Conservation (phyloP, 2,329 filamentous ascomycete species). For the Leptographium flavum region DNA sequence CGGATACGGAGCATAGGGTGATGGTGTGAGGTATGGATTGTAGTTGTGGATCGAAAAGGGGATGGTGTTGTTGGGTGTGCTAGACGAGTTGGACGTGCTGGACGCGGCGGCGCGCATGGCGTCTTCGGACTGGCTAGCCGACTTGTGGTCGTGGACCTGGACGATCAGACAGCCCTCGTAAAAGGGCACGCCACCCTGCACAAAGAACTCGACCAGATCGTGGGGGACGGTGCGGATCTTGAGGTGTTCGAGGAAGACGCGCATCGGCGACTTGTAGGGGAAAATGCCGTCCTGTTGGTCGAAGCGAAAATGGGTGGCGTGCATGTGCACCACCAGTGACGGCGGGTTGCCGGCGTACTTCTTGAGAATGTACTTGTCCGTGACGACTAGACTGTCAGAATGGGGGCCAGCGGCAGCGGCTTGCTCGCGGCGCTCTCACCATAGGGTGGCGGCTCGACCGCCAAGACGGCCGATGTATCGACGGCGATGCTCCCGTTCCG, state of each 20-base stretch:
- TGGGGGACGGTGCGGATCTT: slow-evolving; percentile 68
- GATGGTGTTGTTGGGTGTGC: slow-evolving; percentile 45
- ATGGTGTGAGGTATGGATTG: slow-evolving; percentile 80
- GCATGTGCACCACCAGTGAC: slow-evolving; percentile 74
- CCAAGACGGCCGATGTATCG: slow-evolving; percentile 24
- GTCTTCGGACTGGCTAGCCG: slow-evolving; percentile 44
- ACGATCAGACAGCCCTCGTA: slow-evolving; percentile 95
- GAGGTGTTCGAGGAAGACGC: slow-evolving; percentile 63
- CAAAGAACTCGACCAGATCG: slow-evolving; percentile 70
- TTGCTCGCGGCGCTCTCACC: slow-evolving; percentile 21
- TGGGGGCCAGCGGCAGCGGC: not conserved
- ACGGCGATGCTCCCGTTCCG: slow-evolving; percentile 29
- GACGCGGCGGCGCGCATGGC: slow-evolving; percentile 37
- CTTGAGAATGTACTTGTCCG: slow-evolving; percentile 63
- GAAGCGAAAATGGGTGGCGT: slow-evolving; percentile 78
- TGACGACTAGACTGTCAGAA: slow-evolving; percentile 46
- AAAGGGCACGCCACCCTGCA: slow-evolving; percentile 57
- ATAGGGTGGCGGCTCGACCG: slow-evolving; percentile 35
- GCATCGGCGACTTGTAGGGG: slow-evolving; percentile 85
- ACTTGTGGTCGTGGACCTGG: slow-evolving; percentile 79
- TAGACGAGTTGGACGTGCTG: no score
- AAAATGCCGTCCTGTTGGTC: slow-evolving; percentile 91
- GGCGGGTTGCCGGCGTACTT: slow-evolving; percentile 56
- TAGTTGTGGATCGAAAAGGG: slow-evolving; percentile 87
- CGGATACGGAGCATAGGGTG: slow-evolving; percentile 67